Evolutionary conservation across 805 yeast genomes (phyloP).

Genomic region (Naumovozyma dairenensis): DNA sequence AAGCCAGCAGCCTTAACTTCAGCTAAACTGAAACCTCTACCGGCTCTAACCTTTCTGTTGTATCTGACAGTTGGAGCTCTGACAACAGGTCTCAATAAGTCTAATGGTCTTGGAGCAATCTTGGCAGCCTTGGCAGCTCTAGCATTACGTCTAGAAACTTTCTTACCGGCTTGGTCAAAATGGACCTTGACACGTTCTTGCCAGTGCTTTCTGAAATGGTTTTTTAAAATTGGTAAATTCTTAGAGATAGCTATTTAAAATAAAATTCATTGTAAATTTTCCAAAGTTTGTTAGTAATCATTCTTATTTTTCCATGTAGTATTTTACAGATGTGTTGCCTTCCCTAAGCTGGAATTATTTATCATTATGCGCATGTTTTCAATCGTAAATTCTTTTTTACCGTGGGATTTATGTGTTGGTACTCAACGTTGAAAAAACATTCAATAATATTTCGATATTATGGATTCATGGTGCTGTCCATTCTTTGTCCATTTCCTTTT

Average conservation of each 20-base stretch:
- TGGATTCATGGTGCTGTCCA: too few relatives aligned
- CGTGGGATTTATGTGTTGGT: too few relatives aligned
- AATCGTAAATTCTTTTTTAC: too few relatives aligned
- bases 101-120: slow-evolving; percentile 97
- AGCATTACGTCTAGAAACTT: slow-evolving; percentile 91
- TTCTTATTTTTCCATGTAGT: too few relatives aligned
- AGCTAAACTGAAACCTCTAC: slow-evolving; percentile 97
- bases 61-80: slow-evolving; percentile 98
- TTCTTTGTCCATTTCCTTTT: neutral
- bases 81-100: slow-evolving; percentile 91
- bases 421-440: too few relatives aligned
- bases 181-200: slow-evolving; percentile 99
- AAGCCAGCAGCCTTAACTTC: slow-evolving; percentile 98
- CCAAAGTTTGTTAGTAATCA: slow-evolving; percentile 13
- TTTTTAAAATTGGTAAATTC: slow-evolving; percentile 97
- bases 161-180: slow-evolving; percentile 99
- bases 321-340: too few relatives aligned
- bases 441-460: too few relatives aligned
- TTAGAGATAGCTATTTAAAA: slow-evolving; percentile 77
- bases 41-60: slow-evolving; percentile 99
- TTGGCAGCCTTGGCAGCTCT: slow-evolving; percentile 90
- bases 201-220: slow-evolving; percentile 99
- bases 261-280: neutral
- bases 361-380: too few relatives aligned
- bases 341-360: too few relatives aligned